Evolutionary conservation across 2,329 filamentous ascomycete species (phyloP).

Genomic region (Cercospora canescens): DNA sequence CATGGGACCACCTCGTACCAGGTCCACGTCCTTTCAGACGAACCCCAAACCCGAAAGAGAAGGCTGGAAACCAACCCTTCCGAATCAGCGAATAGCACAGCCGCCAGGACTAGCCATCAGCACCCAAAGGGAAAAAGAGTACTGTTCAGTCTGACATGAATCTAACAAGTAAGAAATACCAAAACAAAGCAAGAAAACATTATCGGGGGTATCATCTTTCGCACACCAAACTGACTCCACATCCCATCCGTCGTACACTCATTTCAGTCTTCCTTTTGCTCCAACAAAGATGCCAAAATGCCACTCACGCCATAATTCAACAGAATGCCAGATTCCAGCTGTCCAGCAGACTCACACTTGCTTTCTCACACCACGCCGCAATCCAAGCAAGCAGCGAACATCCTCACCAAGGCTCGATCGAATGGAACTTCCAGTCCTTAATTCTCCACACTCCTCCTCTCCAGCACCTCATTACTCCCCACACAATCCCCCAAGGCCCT

Average conservation of each 20-base stretch:
- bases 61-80: not conserved
- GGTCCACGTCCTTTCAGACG: not conserved
- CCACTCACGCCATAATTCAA: no score
- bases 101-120: not conserved
- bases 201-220: not conserved
- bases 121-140: not conserved
- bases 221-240: not conserved
- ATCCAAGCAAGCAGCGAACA: not conserved
- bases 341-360: no score
- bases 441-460: not conserved
- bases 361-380: no score
- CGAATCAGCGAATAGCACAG: not conserved
- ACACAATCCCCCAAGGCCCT: conserved; percentile 27
- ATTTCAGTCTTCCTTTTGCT: not conserved
- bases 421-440: not conserved
- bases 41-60: not conserved
- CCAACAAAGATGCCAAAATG: no score
- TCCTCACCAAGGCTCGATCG: not conserved
- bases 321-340: no score
- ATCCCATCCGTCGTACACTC: not conserved
- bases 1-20: no score
- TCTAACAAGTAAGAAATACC: not conserved
- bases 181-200: not conserved
- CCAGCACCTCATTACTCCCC: conserved; percentile 12
- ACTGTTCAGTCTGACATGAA: not conserved